Percentiles rank a stretch among this genome's conserved stretches.
Evolutionary conservation across 2,329 filamentous ascomycete genomes (phyloP).

Genomic region (Gremmenia infestans): DNA sequence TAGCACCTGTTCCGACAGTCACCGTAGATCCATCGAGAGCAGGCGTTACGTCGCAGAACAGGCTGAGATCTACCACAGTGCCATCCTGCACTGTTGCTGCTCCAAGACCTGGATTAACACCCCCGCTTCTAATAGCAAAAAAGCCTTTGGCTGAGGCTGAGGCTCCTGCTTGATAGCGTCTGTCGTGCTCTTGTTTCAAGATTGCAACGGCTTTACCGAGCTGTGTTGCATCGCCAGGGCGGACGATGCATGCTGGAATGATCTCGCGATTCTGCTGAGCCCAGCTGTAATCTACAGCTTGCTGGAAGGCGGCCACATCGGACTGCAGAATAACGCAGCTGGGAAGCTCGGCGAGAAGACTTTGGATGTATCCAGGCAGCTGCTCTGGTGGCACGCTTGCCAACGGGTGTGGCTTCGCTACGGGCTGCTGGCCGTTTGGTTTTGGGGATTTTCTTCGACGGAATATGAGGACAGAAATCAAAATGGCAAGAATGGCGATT

Average conservation of each 20-base stretch:
- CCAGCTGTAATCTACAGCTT: conserved; percentile 2
- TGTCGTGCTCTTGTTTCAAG: not conserved
- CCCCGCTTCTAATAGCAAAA: conserved; percentile 53
- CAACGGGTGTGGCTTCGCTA: conserved; percentile 1
- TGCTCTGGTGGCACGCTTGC: conserved; percentile 1
- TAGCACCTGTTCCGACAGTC: conserved; percentile 1
- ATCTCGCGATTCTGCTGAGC: conserved; percentile 3
- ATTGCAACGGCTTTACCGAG: conserved; percentile 1
- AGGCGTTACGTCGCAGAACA: conserved; percentile 5
- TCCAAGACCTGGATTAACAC: conserved; percentile 49
- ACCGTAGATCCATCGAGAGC: conserved; percentile 23
- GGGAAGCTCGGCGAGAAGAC: not conserved
- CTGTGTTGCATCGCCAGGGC: not conserved
- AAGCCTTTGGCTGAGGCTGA: not conserved
- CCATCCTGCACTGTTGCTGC: conserved; percentile 43
- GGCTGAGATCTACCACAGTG: conserved; percentile 42
- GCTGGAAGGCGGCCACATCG: not conserved
- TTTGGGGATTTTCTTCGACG: not conserved
- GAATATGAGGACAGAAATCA: conserved; percentile 1
- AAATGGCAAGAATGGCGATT: not conserved
- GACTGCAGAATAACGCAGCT: not conserved
- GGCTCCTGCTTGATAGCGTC: not conserved
- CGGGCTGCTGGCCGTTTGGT: not conserved
- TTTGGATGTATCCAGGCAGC: conserved; percentile 1
- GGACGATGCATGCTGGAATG: not conserved